Evolutionary conservation across 2,329 filamentous ascomycete genomes (phyloP).

Genomic region (Nigrospora osmanthi): DNA sequence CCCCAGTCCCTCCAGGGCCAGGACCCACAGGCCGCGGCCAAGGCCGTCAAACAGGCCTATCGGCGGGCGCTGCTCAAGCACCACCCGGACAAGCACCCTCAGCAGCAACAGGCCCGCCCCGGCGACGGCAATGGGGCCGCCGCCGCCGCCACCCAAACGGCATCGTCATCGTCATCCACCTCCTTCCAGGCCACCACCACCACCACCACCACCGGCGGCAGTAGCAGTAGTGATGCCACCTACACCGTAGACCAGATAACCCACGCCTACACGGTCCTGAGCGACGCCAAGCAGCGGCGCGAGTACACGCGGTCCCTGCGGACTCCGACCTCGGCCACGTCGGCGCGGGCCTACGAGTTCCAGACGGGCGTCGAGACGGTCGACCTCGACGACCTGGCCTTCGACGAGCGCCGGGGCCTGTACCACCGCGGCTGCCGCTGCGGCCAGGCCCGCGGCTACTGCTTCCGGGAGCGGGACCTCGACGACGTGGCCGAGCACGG

Average conservation of each 20-base stretch:
- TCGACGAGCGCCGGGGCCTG: constrained; percentile 35
- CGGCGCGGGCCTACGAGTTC: constrained; percentile 13
- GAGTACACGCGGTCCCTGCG: constrained; percentile 46
- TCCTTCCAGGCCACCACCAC: background rate
- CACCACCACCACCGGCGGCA: too few relatives aligned
- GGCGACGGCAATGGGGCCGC: background rate
- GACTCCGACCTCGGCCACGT: background rate
- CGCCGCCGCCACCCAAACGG: background rate
- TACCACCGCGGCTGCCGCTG: constrained; percentile 57
- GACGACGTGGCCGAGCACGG: constrained; percentile 50
- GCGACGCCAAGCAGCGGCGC: constrained; percentile 36
- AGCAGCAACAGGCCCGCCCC: constrained; percentile 5
- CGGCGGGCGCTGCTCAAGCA: constrained; percentile 55
- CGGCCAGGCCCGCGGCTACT: constrained; percentile 53
- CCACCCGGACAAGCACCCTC: constrained; percentile 52
- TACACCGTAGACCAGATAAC: constrained; percentile 59
- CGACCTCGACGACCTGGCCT: constrained; percentile 57
- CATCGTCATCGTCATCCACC: constrained; percentile 2
- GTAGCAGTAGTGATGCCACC: background rate
- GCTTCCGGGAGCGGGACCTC: constrained; percentile 50
- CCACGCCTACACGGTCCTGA: constrained; percentile 49
- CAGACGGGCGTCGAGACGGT: constrained; percentile 53
- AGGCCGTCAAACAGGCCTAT: constrained; percentile 51
- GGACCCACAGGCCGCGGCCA: constrained; percentile 33
- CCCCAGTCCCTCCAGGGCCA: constrained; percentile 36